Base-by-base conservation (phyloP, 2,329 filamentous ascomycete species). In the Huntiella abstrusa region DNA sequence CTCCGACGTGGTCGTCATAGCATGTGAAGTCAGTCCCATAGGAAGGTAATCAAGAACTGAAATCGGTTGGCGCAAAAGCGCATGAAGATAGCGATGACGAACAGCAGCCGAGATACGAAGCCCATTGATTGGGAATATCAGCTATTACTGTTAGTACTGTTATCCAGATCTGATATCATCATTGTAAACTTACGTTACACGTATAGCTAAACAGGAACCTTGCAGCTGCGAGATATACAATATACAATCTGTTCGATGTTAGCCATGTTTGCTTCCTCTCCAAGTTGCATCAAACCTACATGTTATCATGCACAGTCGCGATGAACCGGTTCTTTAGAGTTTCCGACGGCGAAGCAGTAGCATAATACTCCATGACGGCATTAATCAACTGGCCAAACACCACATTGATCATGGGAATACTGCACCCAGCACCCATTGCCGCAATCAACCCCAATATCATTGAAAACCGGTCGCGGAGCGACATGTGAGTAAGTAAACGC, bases 1-100 rank as follows among this genome's bases (percentile, higher is more conserved):
- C 51, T 72, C 73, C 32, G 68, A 64, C 0, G 66, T 65, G 0
- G 64, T 64, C 0, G 69, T 73, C 52, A 74, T 70, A 1, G 67
- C 64, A 36, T 65, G 66, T 0, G 66, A 64, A n/a, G 70, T 66
- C 12, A 64, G 63, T 12, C 69, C 69, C 0, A 67, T 57, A 1
- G 69, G 67, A 17, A 71, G 57, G 13, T 64, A 61, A 47, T 70
- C 70, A 12, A 73, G 59, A 6, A 61, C 62, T 49, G 63, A 64
- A 42, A 73, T 61, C 0, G 68, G 65, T 37, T 69, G 69, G 2
- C 57, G 54, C 50, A 74, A 69, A 1, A 72, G 58, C 0, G 67
- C 60, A 12, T 60, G 54, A 16, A 71, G 59, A 51, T 73, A 73
- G 28, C 63, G 59, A 6, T 70, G 59, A 12, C 70, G 65, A 11